Evolutionary conservation across 345 rosid genomes (phyloP), one percentile per base, ranked within the genome.

Genomic region (Boechera divaricarpa): DNA sequence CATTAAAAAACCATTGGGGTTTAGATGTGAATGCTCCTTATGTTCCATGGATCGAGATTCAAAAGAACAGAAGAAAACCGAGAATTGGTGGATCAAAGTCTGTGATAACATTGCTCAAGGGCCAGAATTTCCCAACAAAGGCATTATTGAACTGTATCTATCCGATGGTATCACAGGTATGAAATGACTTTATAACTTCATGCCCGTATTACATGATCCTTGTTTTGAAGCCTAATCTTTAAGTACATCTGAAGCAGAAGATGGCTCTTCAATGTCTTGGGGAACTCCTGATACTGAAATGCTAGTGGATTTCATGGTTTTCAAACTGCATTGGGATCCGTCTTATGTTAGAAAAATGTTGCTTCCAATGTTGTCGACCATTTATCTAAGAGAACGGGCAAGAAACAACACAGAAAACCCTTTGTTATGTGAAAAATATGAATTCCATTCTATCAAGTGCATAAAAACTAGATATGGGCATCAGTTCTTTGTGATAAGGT

Each of bases 321-420:
- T 79, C 76, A 91, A 85, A 78, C 91, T 75, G 79, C 86, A 49
- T 16, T 95, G 92, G 98, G 86, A 91, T 24, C 94, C 91, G 2
- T 84, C 94, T 66, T 87, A 83, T 75, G 77, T 88, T 84, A 85
- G 97, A 39, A 92, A 85, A 83, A 86, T 78, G 86, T 82, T 92
- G 84, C 77, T 91, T 79, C 91, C 91, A 7, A 86, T 95, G 99
- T 18, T 88, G 73, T 95, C 98, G 64, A 84, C 97, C 69, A 83
- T 87, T 67, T 95, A 87, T 79, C 79, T 95, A 80, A 85, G 96
- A 81, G 91, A 88, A 77, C 78, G 65, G 77, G 87, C 90, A 35
- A 71, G 39, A 44, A 81, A 77, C 67, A 83, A 44, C 44, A 33
- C 78, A 8, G 86, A 48, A n/a, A 81, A 82, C 32, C 7, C 69